These are phyloP conservation scores for Psidium friedrichsthalianum DNA, from an alignment of 345 rosid species.

Conservation along the genomic window DNA sequence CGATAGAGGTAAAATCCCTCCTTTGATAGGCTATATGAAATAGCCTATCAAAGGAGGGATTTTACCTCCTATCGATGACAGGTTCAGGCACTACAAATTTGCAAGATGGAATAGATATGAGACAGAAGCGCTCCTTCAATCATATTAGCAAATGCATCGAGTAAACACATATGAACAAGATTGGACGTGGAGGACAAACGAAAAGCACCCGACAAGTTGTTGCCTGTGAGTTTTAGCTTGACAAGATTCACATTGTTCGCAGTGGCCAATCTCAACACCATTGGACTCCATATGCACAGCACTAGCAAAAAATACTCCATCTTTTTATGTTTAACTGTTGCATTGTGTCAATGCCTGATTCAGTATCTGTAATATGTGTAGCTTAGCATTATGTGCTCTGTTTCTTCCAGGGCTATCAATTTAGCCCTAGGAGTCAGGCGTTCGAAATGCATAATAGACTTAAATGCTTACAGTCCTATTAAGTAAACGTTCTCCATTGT, in stretches of 20 bases:
- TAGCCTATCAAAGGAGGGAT: background rate
- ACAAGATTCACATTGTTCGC: background rate
- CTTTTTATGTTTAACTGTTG: background rate
- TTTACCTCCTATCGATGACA: background rate
- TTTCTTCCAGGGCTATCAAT: background rate
- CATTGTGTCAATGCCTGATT: too few species aligned
- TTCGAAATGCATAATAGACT: too few species aligned
- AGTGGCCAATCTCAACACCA: background rate
- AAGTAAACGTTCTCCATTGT: background rate
- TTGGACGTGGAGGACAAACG: background rate
- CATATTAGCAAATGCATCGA: slow-evolving; percentile 1
- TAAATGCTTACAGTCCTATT: background rate
- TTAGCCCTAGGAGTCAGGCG: background rate
- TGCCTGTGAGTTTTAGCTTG: background rate
- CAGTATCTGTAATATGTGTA: too few species aligned
- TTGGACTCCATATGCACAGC: background rate
- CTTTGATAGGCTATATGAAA: background rate
- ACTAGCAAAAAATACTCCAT: background rate
- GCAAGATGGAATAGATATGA: background rate
- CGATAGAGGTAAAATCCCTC: background rate
- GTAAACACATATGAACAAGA: rapidly evolving
- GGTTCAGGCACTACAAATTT: background rate
- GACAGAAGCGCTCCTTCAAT: background rate
- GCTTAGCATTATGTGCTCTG: background rate
- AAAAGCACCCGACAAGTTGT: background rate